A percentile compares a stretch with the other conserved stretches of the same genome.
phyloP scores from a whole-genome alignment of 1,284 basidiomycete species.

The Ceratobasidium papillatum region DNA sequence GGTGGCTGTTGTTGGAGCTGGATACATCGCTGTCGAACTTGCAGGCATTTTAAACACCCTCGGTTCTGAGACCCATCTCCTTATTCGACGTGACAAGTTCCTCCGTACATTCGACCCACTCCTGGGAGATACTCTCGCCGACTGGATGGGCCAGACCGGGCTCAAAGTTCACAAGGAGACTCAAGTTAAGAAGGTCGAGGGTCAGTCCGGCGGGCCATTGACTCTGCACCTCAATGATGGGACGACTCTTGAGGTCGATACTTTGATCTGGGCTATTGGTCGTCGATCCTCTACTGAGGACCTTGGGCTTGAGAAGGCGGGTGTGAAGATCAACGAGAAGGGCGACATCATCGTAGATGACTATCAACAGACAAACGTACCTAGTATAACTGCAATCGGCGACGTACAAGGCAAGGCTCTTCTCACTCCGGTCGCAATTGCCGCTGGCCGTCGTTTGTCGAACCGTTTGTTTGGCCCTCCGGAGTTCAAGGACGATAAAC shows the following conservation, averaged over 20 bases:
- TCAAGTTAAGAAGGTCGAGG: conserved; percentile 80
- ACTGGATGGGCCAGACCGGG: conserved; percentile 95
- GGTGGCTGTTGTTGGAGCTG: conserved; percentile 94
- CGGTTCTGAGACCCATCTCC: conserved; percentile 88
- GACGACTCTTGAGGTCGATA: conserved; percentile 84
- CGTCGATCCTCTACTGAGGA: conserved; percentile 82
- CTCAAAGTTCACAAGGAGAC: conserved; percentile 85
- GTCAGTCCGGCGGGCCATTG: conserved; percentile 69
- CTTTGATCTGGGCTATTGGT: conserved; percentile 94
- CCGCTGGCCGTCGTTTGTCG: conserved; percentile 87
- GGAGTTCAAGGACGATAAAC: conserved; percentile 86
- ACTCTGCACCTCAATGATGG: conserved; percentile 77
- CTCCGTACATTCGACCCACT: conserved; percentile 93
- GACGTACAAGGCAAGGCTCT: conserved; percentile 93
- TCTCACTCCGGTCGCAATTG: conserved; percentile 98
- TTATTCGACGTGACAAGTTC: conserved; percentile 90
- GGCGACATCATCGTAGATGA: conserved; percentile 91
- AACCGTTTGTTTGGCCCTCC: conserved; percentile 91
- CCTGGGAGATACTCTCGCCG: conserved; percentile 86
- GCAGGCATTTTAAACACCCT: conserved; percentile 89
- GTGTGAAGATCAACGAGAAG: conserved; percentile 77
- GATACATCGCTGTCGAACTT: conserved; percentile 97
- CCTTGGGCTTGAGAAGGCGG: conserved; percentile 77
- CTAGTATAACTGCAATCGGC: conserved; percentile 83
- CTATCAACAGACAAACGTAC: conserved; percentile 84